Base-by-base conservation (phyloP, 768 basidiomycete species). In the Boletales sp. region DNA sequence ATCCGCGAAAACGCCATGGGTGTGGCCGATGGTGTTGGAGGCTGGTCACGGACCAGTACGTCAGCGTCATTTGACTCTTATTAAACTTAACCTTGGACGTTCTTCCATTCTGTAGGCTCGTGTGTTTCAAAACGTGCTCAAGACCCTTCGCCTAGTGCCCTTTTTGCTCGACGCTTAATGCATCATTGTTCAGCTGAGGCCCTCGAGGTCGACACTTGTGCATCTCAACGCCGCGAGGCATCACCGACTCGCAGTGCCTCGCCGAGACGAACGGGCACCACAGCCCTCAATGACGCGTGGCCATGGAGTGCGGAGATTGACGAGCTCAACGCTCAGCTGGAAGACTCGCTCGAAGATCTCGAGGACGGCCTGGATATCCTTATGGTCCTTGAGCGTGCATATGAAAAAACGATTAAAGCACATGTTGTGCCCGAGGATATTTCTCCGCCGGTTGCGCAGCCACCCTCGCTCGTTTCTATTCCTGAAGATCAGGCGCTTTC, bases 11-110 rank as follows among this genome's bases (percentile, higher is more conserved):
- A 93, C 62, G 89, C 91, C 7, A 85, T 98, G 75, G 94, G 94
- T 15, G 86, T 98, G 9, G 91, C 94, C 4, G 94, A 97, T 63
- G 94, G 94, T 29, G 94, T 97, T 1, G 94, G 94, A 0, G 94
- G 94, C 0, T 97, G 93, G 94, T 78, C 84, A 8, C 68, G 73
- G 50, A 61, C 66, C 34, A 75, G 64, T 61, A 48, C 65, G 74
- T 75, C 58, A 17, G 69, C 59, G 11, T 48, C 53, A 27, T 24
- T 31, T 45, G 10, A 5, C 9, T 34, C 4, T 17, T 12, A 50
- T 52, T 39, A 50, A 59, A 52, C 43, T 37, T 43, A 45, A 53
- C 37, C 44, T 55, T 37, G 40, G 7, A 27, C 30, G 34, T 13
- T 29, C 12, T 40, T 40, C 31, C 27, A 41, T 32, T 14, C 10